Evolutionary conservation across 306 rosid species (phyloP).

Genomic region (Acacia crassicarpa): DNA sequence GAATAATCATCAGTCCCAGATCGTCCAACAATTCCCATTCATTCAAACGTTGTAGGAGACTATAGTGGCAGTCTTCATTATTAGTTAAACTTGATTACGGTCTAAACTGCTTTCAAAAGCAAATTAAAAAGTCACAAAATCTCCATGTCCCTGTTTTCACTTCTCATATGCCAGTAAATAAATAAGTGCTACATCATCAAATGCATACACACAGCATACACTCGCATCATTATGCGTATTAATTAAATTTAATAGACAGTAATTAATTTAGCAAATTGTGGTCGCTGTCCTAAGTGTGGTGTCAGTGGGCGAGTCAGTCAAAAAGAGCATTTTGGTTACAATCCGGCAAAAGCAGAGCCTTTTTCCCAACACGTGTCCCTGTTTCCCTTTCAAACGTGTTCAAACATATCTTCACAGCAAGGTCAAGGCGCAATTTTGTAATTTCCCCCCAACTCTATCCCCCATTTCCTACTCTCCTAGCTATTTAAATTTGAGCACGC

Average conservation of each 20-base stretch:
- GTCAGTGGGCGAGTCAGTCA: slow-evolving; percentile 52
- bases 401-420: slow-evolving; percentile 48
- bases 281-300: slow-evolving; percentile 45
- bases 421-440: slow-evolving; percentile 68
- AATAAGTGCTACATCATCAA: slow-evolving; percentile 1
- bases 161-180: slow-evolving; percentile 18
- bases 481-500: slow-evolving; percentile 56
- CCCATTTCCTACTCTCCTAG: slow-evolving; percentile 37
- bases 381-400: slow-evolving; percentile 62
- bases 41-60: not conserved
- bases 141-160: slow-evolving; percentile 11
- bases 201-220: not conserved
- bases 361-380: slow-evolving; percentile 81
- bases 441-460: slow-evolving; percentile 40
- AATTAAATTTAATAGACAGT: not conserved
- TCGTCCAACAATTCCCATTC: slow-evolving; percentile 16
- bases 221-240: not conserved
- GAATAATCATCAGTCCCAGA: slow-evolving; percentile 21
- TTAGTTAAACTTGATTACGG: slow-evolving; percentile 18
- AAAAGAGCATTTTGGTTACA: slow-evolving; percentile 58
- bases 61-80: slow-evolving; percentile 24
- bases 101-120: slow-evolving; percentile 17
- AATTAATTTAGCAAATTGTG: slow-evolving; percentile 29
- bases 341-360: slow-evolving; percentile 85
- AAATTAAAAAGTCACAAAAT: not conserved